phyloP scores from a whole-genome alignment of 1,284 basidiomycete genomes.

The Meira nashicola region DNA sequence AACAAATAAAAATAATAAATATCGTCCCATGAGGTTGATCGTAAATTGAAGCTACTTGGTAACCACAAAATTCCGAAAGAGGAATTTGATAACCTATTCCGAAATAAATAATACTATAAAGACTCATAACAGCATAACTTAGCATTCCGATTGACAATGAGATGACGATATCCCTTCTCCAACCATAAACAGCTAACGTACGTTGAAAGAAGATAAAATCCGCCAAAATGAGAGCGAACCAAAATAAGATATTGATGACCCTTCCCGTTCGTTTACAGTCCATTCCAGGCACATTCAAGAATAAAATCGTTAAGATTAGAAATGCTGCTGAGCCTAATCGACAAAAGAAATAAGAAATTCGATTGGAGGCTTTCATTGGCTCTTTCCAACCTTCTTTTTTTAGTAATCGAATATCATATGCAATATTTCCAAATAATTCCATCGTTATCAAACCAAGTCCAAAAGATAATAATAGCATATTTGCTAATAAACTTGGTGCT shows the following conservation, averaged over 20 bases:
- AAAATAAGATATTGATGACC: background rate
- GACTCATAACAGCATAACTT: background rate
- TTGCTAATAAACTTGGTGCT: constrained; percentile 2
- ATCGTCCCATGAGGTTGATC: background rate
- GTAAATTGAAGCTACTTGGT: background rate
- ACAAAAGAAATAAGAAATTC: background rate
- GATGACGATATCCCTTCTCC: background rate
- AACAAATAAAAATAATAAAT: background rate
- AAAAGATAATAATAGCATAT: background rate
- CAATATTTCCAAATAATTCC: constrained; percentile 2
- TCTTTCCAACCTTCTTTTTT: background rate
- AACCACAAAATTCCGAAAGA: background rate
- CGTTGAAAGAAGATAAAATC: constrained; percentile 5
- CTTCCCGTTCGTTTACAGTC: background rate
- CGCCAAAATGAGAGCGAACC: background rate
- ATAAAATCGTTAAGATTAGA: background rate
- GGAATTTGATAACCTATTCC: background rate
- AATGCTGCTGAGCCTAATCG: background rate
- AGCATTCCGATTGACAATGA: background rate
- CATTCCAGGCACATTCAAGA: background rate
- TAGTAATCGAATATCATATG: background rate
- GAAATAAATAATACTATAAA: background rate
- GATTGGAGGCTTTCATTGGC: background rate
- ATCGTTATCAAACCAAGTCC: background rate
- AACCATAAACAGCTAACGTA: background rate